These are phyloP conservation scores for Rhizoclosmatium sp. DNA, from an alignment of 192 early-diverging fungal genomes.

Conservation along the genomic window DNA sequence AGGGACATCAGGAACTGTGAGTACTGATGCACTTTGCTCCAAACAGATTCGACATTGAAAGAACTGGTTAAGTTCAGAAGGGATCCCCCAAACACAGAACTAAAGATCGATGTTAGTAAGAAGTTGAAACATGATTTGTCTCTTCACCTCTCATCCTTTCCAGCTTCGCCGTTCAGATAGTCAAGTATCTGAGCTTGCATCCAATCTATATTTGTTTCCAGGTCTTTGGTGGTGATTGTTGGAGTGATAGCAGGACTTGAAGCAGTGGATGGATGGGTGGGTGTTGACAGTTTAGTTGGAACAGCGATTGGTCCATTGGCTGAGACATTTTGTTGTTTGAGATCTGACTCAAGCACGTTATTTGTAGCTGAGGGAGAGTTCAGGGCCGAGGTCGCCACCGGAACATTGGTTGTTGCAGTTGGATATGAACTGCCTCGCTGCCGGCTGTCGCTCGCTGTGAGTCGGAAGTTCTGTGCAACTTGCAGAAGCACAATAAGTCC, in stretches of 20 bases:
- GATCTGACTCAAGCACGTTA: too few relatives aligned
- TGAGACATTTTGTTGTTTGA: too few relatives aligned
- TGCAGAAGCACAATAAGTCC: too few relatives aligned
- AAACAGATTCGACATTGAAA: slow-evolving; percentile 1
- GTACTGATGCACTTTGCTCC: slow-evolving; percentile 34
- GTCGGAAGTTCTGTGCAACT: too few relatives aligned
- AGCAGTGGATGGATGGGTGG: too few relatives aligned
- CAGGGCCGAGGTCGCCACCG: too few relatives aligned
- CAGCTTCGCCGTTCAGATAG: slow-evolving; percentile 22
- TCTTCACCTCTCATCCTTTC: background rate
- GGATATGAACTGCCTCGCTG: too few relatives aligned
- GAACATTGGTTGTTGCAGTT: too few relatives aligned
- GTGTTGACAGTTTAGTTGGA: too few relatives aligned
- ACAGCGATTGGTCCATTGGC: too few relatives aligned
- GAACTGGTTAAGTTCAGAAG: background rate
- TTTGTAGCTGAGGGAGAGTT: too few relatives aligned
- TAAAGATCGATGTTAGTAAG: background rate
- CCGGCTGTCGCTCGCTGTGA: too few relatives aligned
- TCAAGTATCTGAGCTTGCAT: slow-evolving; percentile 27
- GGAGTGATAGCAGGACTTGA: background rate
- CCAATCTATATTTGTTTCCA: slow-evolving; percentile 15
- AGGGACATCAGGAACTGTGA: background rate
- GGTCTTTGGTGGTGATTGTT: background rate
- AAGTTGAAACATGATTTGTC: background rate
- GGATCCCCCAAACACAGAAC: slow-evolving; percentile 28